Percentiles rank a stretch among this genome's conserved stretches.
Conservation (phyloP, 805 yeast species). For the Kuraishia hungarica region DNA sequence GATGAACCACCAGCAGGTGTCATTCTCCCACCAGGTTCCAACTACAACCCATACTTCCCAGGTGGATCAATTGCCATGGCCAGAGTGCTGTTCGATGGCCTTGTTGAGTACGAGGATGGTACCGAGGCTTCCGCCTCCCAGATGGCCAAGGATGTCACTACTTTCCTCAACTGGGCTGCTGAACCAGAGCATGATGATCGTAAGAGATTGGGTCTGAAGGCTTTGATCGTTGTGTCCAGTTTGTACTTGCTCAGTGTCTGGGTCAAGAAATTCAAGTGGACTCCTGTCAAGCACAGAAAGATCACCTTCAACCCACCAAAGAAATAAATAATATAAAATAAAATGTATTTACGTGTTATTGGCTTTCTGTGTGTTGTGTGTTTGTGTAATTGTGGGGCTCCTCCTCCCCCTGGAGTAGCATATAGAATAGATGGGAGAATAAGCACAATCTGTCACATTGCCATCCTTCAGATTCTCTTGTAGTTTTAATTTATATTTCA, state of each 20-base stretch:
- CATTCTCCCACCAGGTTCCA: constrained; percentile 81
- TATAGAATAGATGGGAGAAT: too few species aligned
- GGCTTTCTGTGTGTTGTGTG: background rate
- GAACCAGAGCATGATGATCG: constrained; percentile 99
- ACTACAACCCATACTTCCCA: constrained; percentile 99
- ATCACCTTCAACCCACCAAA: constrained; percentile 88
- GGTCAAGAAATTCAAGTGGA: constrained; percentile 98
- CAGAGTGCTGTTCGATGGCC: constrained; percentile 93
- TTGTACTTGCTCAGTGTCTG: constrained; percentile 77
- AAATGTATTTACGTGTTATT: background rate
- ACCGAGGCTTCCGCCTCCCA: constrained; percentile 97
- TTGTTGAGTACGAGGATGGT: constrained; percentile 98
- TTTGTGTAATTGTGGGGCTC: background rate
- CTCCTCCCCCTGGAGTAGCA: too few species aligned
- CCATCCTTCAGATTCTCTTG: too few species aligned
- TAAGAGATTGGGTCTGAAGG: constrained; percentile 94
- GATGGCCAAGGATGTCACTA: constrained; percentile 97
- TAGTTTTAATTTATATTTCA: too few species aligned
- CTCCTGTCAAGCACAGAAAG: constrained; percentile 91
- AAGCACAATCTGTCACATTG: too few species aligned
- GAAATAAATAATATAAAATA: constrained; percentile 28
- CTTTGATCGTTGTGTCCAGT: constrained; percentile 68
- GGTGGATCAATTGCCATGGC: constrained; percentile 99
- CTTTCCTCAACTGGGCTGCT: constrained; percentile 96
- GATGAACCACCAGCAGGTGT: constrained; percentile 99